Evolutionary conservation across 2,329 filamentous ascomycete species (phyloP).

Genomic region (Exserohilum rostratum): DNA sequence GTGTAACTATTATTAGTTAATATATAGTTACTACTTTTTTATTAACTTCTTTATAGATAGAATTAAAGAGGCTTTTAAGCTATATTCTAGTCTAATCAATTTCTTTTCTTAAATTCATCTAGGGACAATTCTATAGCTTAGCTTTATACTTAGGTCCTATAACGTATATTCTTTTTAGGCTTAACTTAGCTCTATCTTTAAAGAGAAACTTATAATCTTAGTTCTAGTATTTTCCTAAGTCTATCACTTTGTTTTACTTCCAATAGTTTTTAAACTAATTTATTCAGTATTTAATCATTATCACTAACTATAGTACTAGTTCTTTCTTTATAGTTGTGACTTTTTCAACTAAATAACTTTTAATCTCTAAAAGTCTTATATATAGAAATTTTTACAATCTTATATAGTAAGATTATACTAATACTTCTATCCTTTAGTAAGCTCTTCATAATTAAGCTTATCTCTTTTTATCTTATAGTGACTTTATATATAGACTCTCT

Average conservation of each 20-base stretch:
- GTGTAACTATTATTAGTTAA: background rate
- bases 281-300: background rate
- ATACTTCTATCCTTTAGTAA: background rate
- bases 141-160: background rate
- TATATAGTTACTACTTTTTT: too few species aligned
- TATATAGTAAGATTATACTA: background rate
- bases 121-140: background rate
- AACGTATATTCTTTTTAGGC: background rate
- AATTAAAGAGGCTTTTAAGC: background rate
- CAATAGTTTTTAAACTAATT: background rate
- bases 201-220: too few species aligned
- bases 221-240: too few species aligned
- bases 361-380: background rate
- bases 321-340: background rate
- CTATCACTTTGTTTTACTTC: background rate
- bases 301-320: background rate
- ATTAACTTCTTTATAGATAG: too few species aligned
- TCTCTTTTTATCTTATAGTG: background rate
- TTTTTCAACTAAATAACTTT: background rate
- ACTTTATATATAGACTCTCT: background rate
- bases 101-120: background rate
- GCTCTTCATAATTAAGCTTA: background rate
- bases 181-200: background rate
- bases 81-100: background rate
- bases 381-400: background rate